phyloP scores from a whole-genome alignment of 345 rosid species.

The Conringia planisiliqua region DNA sequence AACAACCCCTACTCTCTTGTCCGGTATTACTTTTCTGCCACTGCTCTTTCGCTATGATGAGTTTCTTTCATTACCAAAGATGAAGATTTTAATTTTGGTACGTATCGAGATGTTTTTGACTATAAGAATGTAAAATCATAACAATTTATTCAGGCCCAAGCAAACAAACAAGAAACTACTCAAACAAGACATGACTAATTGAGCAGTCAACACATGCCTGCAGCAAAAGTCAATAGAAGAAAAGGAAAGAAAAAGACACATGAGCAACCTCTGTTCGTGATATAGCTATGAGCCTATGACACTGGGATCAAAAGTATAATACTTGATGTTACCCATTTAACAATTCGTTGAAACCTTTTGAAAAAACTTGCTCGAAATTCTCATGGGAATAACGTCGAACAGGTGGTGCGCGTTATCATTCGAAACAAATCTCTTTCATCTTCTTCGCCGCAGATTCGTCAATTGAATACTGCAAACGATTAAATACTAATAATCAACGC shows the following conservation, averaged over 20 bases:
- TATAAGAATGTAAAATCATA: constrained; percentile 1
- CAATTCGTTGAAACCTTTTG: not conserved
- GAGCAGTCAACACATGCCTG: constrained; percentile 10
- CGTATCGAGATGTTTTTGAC: not conserved
- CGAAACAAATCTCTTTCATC: constrained; percentile 52
- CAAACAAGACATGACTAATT: constrained; percentile 20
- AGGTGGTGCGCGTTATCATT: constrained; percentile 35
- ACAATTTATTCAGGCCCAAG: constrained; percentile 1
- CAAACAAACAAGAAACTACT: constrained; percentile 26
- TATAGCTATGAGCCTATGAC: not conserved
- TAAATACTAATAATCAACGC: not conserved
- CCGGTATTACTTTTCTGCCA: constrained; percentile 13
- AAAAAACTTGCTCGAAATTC: not conserved
- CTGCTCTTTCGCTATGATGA: not conserved
- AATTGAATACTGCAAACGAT: constrained; percentile 60
- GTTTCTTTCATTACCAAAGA: constrained; percentile 3
- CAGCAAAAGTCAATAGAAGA: constrained; percentile 18
- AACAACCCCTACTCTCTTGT: constrained; percentile 4
- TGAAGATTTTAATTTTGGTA: not conserved
- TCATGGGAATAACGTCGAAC: constrained; percentile 45
- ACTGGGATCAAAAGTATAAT: not conserved
- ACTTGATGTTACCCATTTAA: constrained; percentile 8
- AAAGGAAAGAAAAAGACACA: constrained; percentile 18
- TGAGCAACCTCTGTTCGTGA: constrained; percentile 19
- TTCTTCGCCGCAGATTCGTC: constrained; percentile 65